Conservation (phyloP, 805 yeast species). For the Saccharomycopsis vini region DNA sequence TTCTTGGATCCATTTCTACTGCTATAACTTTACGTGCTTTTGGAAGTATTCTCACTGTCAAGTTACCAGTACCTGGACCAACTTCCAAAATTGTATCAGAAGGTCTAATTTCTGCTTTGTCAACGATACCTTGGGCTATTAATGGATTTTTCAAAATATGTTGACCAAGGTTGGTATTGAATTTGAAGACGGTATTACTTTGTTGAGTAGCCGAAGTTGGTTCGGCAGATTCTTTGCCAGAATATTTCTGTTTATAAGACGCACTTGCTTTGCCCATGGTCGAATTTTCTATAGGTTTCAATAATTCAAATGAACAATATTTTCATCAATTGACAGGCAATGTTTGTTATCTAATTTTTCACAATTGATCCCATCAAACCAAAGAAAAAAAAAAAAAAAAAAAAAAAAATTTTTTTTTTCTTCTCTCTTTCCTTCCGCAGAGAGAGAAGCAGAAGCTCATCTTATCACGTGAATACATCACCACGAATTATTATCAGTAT, state of each 20-base stretch:
- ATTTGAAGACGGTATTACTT: slow-evolving; percentile 80
- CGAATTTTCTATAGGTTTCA: no score
- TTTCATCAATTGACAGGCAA: no score
- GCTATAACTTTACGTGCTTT: slow-evolving; percentile 93
- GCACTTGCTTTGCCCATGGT: slow-evolving; percentile 18
- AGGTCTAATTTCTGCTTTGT: slow-evolving; percentile 87
- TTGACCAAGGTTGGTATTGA: slow-evolving; percentile 95
- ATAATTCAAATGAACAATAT: no score
- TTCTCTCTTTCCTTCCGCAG: no score
- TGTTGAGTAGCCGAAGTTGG: slow-evolving; percentile 65
- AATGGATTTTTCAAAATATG: slow-evolving; percentile 93
- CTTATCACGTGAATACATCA: no score
- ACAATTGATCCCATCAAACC: neutral
- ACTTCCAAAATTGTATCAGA: slow-evolving; percentile 91
- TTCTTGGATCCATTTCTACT: slow-evolving; percentile 98
- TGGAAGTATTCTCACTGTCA: slow-evolving; percentile 86
- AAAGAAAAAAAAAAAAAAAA: no score
- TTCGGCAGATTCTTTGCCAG: slow-evolving; percentile 22
- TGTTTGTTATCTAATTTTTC: no score
- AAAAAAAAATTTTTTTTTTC: no score
- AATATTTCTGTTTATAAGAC: slow-evolving; percentile 12
- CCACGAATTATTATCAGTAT: no score
- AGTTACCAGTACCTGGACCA: slow-evolving; percentile 98
- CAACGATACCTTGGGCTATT: slow-evolving; percentile 97
- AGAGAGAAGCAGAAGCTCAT: no score